A percentile compares a stretch with the other conserved stretches of the same genome.
Evolutionary conservation across 768 basidiomycete species (phyloP).

Genomic region (Russula compacta): DNA sequence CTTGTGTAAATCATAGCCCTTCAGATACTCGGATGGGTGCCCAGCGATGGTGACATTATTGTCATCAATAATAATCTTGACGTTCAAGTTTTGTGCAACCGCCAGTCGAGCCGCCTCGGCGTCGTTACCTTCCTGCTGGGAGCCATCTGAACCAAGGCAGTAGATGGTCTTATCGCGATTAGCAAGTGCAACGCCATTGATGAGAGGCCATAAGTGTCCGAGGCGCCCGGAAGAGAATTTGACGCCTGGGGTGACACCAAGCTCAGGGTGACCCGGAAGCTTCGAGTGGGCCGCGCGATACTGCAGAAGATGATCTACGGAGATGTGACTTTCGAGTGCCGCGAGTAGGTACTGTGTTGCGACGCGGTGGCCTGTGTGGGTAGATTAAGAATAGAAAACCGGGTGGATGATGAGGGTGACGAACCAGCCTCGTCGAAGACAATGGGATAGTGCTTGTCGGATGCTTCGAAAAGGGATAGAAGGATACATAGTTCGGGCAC

Average conservation of each 20-base stretch:
- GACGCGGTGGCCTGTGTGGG: constrained; percentile 65
- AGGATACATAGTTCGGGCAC: constrained; percentile 80
- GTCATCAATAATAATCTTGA: constrained; percentile 83
- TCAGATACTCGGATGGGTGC: constrained; percentile 78
- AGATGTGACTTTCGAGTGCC: constrained; percentile 63
- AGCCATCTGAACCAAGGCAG: constrained; percentile 82
- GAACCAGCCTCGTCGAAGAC: constrained; percentile 77
- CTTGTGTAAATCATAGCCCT: constrained; percentile 61
- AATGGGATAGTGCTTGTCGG: constrained; percentile 55
- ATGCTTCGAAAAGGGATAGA: constrained; percentile 60
- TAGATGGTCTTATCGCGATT: constrained; percentile 71
- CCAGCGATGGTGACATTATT: constrained; percentile 92
- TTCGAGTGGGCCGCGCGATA: constrained; percentile 83
- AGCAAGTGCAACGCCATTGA: constrained; percentile 79
- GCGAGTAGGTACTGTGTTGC: constrained; percentile 83
- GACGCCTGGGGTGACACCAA: constrained; percentile 85
- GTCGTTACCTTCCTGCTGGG: constrained; percentile 87
- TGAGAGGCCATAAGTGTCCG: constrained; percentile 84
- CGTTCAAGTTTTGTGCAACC: constrained; percentile 72
- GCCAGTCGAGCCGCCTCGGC: constrained; percentile 85
- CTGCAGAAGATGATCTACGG: constrained; percentile 68
- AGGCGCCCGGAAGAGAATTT: constrained; percentile 92
- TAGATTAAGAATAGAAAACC: constrained; percentile 6
- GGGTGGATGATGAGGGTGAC: constrained; percentile 20
- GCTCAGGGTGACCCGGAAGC: constrained; percentile 83